Percentiles rank a stretch among this genome's conserved stretches.
These are phyloP conservation scores for Austroboletus eburneus DNA, from an alignment of 768 basidiomycete genomes.

Conservation along the genomic window DNA sequence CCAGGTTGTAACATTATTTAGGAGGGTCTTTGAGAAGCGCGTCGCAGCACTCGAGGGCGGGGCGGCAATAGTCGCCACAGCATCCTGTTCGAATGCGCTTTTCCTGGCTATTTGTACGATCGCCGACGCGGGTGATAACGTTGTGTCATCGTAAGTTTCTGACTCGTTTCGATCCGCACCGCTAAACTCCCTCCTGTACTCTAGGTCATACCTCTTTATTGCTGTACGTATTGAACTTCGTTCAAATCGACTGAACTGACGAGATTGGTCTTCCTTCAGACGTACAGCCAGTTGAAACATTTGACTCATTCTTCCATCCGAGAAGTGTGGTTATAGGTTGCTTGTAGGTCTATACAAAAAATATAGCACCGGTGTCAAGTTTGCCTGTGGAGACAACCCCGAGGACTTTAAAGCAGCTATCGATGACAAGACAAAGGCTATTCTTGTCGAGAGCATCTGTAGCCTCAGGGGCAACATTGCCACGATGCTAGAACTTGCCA, in stretches of 20 bases:
- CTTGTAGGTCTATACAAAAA: constrained; percentile 48
- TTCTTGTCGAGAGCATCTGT: constrained; percentile 58
- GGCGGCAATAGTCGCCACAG: constrained; percentile 49
- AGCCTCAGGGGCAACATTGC: constrained; percentile 59
- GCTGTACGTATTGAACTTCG: constrained; percentile 38
- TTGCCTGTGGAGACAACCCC: constrained; percentile 45
- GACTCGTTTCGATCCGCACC: neutral
- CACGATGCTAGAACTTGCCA: constrained; percentile 53
- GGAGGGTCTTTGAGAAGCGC: constrained; percentile 64
- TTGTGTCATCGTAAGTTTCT: constrained; percentile 49
- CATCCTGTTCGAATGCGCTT: constrained; percentile 61
- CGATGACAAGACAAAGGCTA: constrained; percentile 55
- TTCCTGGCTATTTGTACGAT: constrained; percentile 55
- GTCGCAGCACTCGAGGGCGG: constrained; percentile 65
- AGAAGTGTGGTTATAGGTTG: neutral
- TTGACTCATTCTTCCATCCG: neutral
- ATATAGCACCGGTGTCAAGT: constrained; percentile 51
- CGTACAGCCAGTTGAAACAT: constrained; percentile 66
- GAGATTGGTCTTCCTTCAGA: constrained; percentile 30
- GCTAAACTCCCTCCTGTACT: neutral
- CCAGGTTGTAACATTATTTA: constrained; percentile 13
- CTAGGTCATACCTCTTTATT: constrained; percentile 53
- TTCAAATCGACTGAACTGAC: neutral
- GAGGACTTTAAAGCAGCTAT: constrained; percentile 49
- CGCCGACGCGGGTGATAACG: constrained; percentile 56